Evolutionary conservation across 1,284 basidiomycete genomes (phyloP), one percentile per base, ranked within the genome.

Genomic region (Rhodotorula sp.): DNA sequence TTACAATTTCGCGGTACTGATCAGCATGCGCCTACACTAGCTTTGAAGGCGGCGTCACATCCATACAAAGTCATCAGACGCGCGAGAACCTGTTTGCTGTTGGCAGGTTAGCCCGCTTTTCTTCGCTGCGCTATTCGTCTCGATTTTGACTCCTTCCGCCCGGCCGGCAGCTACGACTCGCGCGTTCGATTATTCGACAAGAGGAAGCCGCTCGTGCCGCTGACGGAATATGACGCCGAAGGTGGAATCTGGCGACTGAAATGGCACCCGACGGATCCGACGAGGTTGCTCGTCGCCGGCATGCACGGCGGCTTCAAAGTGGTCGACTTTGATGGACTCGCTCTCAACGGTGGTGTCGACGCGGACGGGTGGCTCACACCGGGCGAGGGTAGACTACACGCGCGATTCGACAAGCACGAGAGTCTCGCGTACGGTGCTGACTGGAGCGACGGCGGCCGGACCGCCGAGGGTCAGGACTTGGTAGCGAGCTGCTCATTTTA

Each of bases 251-350:
- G 97, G 97, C 87, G 97, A 23, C 87, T 93, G 62, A 96, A 97
- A 81, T 99, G 95, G 93, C 93, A 98, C 81, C 93, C 94, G 1
- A 85, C 84, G 1, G 73, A 85, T 1, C 73, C 79, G 5, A 79
- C 85, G 34, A 90, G 94, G 77, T 84, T 99, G 1, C 85, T 98
- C 43, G 88, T 94, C 16, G 97, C 93, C 0, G 92, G 91, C 80
- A 99, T 99, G 97, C 95, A 97, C 79, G 93, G 92, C 74, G 96
- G 97, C 2, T 96, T 93, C 86, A 96, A 95, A 78, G 85, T 95
- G 12, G 81, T 94, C 48, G 84, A 81, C 2, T 87, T 90, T 71
- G 59, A 64, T 43, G 74, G 8, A 26, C 62, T 70, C 46, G 58
- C 34, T 21, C 48, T 65, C 51, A 34, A 63, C 34, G 29, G 67